Evolutionary conservation across 768 basidiomycete genomes (phyloP).

Genomic region (Trametes cinnabarina): DNA sequence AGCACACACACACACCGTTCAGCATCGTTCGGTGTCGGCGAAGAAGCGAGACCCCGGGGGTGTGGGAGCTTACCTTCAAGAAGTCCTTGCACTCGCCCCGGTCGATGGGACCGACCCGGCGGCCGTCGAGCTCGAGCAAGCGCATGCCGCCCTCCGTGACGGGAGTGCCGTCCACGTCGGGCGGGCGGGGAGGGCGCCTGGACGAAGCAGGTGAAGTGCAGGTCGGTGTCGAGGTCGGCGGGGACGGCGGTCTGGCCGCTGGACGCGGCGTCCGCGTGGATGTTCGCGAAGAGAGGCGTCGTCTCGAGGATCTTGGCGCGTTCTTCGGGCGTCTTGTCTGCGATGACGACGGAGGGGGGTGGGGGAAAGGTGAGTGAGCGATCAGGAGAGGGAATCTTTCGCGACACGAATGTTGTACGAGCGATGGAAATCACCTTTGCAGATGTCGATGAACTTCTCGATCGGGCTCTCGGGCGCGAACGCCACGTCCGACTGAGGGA

Average conservation of each 20-base stretch:
- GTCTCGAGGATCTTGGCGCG: constrained; percentile 74
- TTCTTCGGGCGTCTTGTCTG: constrained; percentile 69
- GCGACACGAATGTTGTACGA: neutral
- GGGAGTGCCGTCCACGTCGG: constrained; percentile 27
- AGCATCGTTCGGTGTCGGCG: no score
- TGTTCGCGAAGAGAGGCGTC: constrained; percentile 71
- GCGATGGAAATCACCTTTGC: no score
- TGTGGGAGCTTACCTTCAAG: constrained; percentile 41
- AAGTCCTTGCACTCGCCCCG: constrained; percentile 62
- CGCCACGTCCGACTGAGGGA: constrained; percentile 52
- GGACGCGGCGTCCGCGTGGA: constrained; percentile 69
- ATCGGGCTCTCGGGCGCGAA: constrained; percentile 59
- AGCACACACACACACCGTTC: no score
- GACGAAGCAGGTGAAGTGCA: constrained; percentile 90
- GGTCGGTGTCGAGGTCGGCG: constrained; percentile 61
- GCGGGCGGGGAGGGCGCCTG: constrained; percentile 50
- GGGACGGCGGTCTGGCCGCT: constrained; percentile 70
- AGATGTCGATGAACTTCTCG: constrained; percentile 62
- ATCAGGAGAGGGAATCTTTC: no score
- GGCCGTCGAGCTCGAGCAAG: constrained; percentile 84
- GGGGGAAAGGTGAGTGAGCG: neutral
- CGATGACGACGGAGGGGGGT: no score
- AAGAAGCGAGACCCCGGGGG: no score
- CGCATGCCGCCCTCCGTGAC: constrained; percentile 32
- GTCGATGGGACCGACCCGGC: constrained; percentile 76